These are phyloP conservation scores for Plasmodium reichenowi DNA, from an alignment of 169 alveolate genomes.

Conservation along the genomic window DNA sequence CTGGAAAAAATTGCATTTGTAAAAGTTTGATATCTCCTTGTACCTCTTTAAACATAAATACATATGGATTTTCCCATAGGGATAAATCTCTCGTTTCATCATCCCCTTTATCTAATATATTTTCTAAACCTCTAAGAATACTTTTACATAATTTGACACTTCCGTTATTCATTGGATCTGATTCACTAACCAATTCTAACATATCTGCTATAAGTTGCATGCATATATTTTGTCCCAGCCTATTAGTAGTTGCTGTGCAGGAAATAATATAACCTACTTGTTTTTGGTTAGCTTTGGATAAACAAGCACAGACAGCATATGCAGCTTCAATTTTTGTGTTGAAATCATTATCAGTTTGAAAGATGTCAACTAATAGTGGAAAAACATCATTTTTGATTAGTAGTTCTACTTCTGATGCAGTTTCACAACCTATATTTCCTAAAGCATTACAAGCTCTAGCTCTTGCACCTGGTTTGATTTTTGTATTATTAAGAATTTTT, in stretches of 20 bases:
- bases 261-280: slow-evolving; percentile 90
- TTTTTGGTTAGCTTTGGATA: slow-evolving; percentile 85
- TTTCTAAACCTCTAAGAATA: slow-evolving; percentile 88
- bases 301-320: slow-evolving; percentile 92
- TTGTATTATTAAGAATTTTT: slow-evolving; percentile 85
- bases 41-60: slow-evolving; percentile 85
- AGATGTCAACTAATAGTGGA: slow-evolving; percentile 85
- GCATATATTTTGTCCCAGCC: slow-evolving; percentile 77
- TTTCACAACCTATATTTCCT: slow-evolving; percentile 91
- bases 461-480: slow-evolving; percentile 83
- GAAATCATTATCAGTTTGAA: slow-evolving; percentile 86
- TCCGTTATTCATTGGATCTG: slow-evolving; percentile 89
- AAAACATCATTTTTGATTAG: slow-evolving; percentile 87
- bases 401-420: slow-evolving; percentile 87
- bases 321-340: slow-evolving; percentile 91
- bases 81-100: slow-evolving; percentile 84
- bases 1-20: slow-evolving; percentile 86
- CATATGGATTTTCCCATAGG: slow-evolving; percentile 90
- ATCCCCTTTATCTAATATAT: slow-evolving; percentile 87
- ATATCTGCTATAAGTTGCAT: slow-evolving; percentile 87
- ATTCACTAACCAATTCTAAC: slow-evolving; percentile 88
- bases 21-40: slow-evolving; percentile 83
- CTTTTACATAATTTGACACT: slow-evolving; percentile 89
- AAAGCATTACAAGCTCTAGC: slow-evolving; percentile 91
- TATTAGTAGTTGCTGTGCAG: slow-evolving; percentile 82